Evolutionary conservation across 208 protist species (phyloP).

Genomic region (Naegleria fowleri): DNA sequence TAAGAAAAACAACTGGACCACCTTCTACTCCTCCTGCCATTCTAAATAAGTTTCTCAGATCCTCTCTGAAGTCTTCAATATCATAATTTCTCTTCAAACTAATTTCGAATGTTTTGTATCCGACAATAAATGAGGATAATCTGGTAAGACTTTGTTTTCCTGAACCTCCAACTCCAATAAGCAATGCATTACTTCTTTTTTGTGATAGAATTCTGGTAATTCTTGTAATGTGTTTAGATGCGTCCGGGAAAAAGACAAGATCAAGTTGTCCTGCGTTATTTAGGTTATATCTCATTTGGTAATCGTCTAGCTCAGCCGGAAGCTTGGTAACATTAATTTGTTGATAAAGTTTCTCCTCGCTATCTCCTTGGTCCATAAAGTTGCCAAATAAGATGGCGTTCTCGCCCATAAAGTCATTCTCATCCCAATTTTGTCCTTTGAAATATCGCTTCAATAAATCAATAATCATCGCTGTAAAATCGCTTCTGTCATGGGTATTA

Average conservation of each 20-base stretch:
- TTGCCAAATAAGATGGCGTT: constrained; percentile 56
- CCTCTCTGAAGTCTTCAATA: constrained; percentile 84
- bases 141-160: constrained; percentile 89
- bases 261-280: constrained; percentile 74
- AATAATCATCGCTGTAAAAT: constrained; percentile 80
- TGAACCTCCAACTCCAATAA: constrained; percentile 93
- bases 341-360: constrained; percentile 48
- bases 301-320: constrained; percentile 50
- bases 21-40: constrained; percentile 22
- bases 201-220: constrained; percentile 91
- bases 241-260: constrained; percentile 95
- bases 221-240: constrained; percentile 85
- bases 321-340: background rate
- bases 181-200: constrained; percentile 87
- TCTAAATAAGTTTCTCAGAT: constrained; percentile 61
- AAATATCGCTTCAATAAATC: constrained; percentile 64
- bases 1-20: constrained; percentile 81
- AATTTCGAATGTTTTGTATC: constrained; percentile 75
- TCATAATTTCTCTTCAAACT: constrained; percentile 79
- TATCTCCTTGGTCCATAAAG: constrained; percentile 75
- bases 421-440: constrained; percentile 54
- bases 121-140: constrained; percentile 83
- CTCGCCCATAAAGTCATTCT: constrained; percentile 28
- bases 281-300: constrained; percentile 83
- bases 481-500: constrained; percentile 74